phyloP scores from a whole-genome alignment of 2,329 filamentous ascomycete genomes.

The Stachybotrys elegans region DNA sequence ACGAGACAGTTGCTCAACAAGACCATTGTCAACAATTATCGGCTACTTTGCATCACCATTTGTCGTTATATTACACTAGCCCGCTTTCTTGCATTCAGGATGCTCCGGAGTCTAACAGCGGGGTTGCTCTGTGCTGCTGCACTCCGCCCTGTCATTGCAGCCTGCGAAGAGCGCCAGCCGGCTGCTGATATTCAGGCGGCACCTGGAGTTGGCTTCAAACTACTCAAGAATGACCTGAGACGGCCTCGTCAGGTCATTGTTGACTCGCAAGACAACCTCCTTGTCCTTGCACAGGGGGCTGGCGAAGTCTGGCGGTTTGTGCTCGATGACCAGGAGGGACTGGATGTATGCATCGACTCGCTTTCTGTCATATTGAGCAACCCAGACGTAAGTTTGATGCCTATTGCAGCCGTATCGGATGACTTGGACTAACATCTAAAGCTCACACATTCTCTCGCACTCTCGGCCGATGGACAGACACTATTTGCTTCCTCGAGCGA shows the following conservation, averaged over 20 bases:
- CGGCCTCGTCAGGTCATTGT: slow-evolving; percentile 27
- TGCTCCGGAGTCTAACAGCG: too few species aligned
- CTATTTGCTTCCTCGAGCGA: slow-evolving; percentile 46
- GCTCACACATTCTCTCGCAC: slow-evolving; percentile 46
- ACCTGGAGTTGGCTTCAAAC: slow-evolving; percentile 18
- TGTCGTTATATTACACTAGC: too few species aligned
- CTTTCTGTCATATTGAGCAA: slow-evolving; percentile 21
- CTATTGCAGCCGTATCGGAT: not conserved
- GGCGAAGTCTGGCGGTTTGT: slow-evolving; percentile 29
- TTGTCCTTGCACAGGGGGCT: slow-evolving; percentile 25
- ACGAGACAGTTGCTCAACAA: too few species aligned
- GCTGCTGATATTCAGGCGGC: slow-evolving; percentile 13
- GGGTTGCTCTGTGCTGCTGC: too few species aligned
- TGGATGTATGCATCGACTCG: slow-evolving; percentile 22
- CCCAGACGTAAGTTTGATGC: slow-evolving; percentile 13
- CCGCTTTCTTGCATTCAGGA: too few species aligned
- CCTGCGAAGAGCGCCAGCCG: slow-evolving; percentile 8
- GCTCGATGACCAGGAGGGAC: slow-evolving; percentile 22
- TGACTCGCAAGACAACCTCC: slow-evolving; percentile 30
- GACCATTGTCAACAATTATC: too few species aligned
- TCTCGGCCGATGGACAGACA: slow-evolving; percentile 39
- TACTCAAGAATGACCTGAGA: slow-evolving; percentile 18
- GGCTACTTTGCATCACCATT: too few species aligned
- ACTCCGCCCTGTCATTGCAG: too few species aligned
- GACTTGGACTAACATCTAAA: slow-evolving; percentile 11